Percentiles rank a stretch among this genome's conserved stretches.
These are phyloP conservation scores for Williopsis jadinii DNA, from an alignment of 1,139 yeast species.

Conservation along the genomic window DNA sequence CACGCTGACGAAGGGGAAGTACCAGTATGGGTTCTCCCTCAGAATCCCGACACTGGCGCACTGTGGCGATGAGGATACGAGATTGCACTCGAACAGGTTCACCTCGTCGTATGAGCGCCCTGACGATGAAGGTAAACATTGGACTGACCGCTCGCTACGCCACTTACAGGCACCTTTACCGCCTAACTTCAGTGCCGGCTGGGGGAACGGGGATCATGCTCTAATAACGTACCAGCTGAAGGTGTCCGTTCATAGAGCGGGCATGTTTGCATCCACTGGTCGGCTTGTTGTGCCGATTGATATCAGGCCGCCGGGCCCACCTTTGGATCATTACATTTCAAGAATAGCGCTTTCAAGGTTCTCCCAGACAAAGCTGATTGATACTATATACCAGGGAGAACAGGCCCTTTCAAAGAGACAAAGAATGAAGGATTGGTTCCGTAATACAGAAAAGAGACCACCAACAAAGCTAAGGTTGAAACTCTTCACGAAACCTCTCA, in stretches of 20 bases:
- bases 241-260: not conserved
- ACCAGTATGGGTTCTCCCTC: constrained; percentile 51
- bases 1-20: constrained; percentile 32
- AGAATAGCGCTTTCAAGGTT: not conserved
- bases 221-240: not conserved
- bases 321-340: not conserved
- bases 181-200: not conserved
- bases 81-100: constrained; percentile 5
- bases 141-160: not conserved
- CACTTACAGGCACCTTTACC: not conserved
- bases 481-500: no score
- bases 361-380: not conserved
- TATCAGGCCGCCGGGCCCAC: not conserved
- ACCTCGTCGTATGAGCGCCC: constrained; percentile 5
- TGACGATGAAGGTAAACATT: no score
- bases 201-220: not conserved
- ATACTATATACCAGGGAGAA: not conserved
- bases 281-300: not conserved
- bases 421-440: not conserved
- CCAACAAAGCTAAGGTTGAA: no score
- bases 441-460: no score
- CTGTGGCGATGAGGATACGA: constrained; percentile 34
- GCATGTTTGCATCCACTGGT: not conserved
- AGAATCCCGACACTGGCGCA: constrained; percentile 43
- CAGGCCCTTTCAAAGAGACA: not conserved